phyloP scores from a whole-genome alignment of 768 basidiomycete species.

The Naganishia friedmannii region DNA sequence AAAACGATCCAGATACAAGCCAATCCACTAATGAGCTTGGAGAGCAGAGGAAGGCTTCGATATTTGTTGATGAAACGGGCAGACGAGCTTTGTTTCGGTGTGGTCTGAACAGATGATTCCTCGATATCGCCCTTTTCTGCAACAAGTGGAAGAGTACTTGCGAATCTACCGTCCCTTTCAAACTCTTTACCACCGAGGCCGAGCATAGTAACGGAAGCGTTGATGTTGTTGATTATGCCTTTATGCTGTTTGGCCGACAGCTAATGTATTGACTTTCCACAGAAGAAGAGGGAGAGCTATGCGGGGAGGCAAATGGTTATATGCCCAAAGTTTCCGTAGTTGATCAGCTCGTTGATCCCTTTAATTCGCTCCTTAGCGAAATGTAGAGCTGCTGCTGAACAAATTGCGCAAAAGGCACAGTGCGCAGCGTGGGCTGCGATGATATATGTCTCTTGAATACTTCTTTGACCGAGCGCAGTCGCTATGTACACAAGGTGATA shows the following conservation, averaged over 20 bases:
- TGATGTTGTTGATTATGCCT: not conserved
- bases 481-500: too few species aligned
- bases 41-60: not conserved
- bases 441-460: not conserved
- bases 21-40: not conserved
- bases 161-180: conserved; percentile 19
- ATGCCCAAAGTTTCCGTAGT: not conserved
- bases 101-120: too few species aligned
- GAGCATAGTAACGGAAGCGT: conserved; percentile 1
- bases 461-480: too few species aligned
- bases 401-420: not conserved
- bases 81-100: not conserved
- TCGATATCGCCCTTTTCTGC: conserved; percentile 5
- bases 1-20: conserved; percentile 15
- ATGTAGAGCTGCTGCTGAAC: not conserved
- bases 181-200: conserved; percentile 6
- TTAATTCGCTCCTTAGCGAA: too few species aligned
- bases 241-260: not conserved
- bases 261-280: not conserved
- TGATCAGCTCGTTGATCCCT: too few species aligned
- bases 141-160: not conserved
- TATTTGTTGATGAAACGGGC: not conserved
- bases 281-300: not conserved
- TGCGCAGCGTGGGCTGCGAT: not conserved
- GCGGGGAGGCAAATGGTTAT: not conserved